These are phyloP conservation scores for Lentinula aciculospora DNA, from an alignment of 768 basidiomycete genomes.

Conservation along the genomic window DNA sequence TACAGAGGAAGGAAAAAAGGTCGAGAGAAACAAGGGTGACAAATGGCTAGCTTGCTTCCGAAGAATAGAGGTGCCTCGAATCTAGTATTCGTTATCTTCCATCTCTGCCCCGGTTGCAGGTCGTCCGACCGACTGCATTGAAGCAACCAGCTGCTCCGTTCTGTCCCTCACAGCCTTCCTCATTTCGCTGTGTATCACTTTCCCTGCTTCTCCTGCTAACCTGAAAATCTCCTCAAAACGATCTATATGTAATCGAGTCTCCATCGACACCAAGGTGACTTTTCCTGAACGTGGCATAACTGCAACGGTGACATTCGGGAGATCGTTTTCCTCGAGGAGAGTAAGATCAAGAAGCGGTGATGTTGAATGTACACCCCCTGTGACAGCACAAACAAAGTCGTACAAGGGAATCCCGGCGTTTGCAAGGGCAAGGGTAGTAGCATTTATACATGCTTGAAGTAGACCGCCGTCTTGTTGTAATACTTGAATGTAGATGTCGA, in stretches of 20 bases:
- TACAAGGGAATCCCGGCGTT: conserved; percentile 85
- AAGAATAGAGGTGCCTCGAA: conserved; percentile 41
- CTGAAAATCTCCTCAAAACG: conserved; percentile 86
- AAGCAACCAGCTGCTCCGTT: conserved; percentile 55
- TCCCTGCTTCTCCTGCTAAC: conserved; percentile 72
- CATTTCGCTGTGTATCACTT: conserved; percentile 83
- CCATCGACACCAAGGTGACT: conserved; percentile 87
- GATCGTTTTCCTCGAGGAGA: conserved; percentile 82
- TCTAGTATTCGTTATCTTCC: conserved; percentile 25
- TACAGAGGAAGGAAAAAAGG: conserved; percentile 98
- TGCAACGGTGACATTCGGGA: conserved; percentile 86
- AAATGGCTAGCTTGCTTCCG: conserved; percentile 93
- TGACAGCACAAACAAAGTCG: conserved; percentile 89
- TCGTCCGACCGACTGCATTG: conserved; percentile 48
- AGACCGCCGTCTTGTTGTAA: conserved; percentile 92
- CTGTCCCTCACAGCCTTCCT: conserved; percentile 57
- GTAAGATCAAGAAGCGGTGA: conserved; percentile 85
- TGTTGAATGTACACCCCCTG: conserved; percentile 80
- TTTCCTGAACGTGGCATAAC: conserved; percentile 83
- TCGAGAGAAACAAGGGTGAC: conserved; percentile 83
- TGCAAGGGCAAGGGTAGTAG: conserved; percentile 86
- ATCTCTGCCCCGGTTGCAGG: conserved; percentile 23
- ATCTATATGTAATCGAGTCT: conserved; percentile 90
- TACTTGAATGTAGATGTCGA: conserved; percentile 91
- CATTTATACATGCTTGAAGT: conserved; percentile 89